These are phyloP conservation scores for Fusarium sambucinum DNA, from an alignment of 2,329 filamentous ascomycete genomes.

Conservation along the genomic window DNA sequence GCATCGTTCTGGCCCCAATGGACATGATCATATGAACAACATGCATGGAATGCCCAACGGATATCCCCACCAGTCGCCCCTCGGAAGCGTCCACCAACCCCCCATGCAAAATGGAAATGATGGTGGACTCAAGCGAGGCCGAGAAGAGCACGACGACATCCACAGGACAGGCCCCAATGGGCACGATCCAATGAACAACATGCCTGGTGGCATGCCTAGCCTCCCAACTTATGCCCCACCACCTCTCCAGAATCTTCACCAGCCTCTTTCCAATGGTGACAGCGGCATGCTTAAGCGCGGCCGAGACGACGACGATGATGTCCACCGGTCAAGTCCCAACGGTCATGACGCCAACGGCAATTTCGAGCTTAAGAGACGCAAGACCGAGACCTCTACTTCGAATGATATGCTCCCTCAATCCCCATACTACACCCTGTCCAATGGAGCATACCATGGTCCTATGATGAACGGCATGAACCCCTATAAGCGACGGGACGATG, in stretches of 20 bases:
- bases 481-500: conserved; percentile 68
- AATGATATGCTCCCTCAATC: conserved; percentile 27
- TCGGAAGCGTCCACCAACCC: conserved; percentile 27
- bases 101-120: conserved; percentile 72
- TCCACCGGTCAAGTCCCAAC: conserved; percentile 57
- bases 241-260: conserved; percentile 55
- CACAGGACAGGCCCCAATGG: conserved; percentile 74
- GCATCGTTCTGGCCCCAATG: conserved; percentile 72
- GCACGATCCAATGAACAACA: conserved; percentile 75
- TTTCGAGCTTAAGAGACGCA: conserved; percentile 80
- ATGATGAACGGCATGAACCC: conserved; percentile 71
- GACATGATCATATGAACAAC: conserved; percentile 76
- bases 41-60: conserved; percentile 69
- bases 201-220: conserved; percentile 66
- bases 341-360: conserved; percentile 55
- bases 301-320: conserved; percentile 67
- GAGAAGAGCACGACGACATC: conserved; percentile 71
- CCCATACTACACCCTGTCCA: conserved; percentile 26
- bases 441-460: conserved; percentile 22
- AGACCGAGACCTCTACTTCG: conserved; percentile 68
- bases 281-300: conserved; percentile 60
- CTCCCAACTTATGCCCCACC: conserved; percentile 74
- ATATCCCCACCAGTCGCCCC: conserved; percentile 71
- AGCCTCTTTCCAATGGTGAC: conserved; percentile 68
- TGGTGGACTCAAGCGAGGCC: conserved; percentile 59